phyloP scores from a whole-genome alignment of 1,284 basidiomycete genomes.

The Leccinum griseonigrum region DNA sequence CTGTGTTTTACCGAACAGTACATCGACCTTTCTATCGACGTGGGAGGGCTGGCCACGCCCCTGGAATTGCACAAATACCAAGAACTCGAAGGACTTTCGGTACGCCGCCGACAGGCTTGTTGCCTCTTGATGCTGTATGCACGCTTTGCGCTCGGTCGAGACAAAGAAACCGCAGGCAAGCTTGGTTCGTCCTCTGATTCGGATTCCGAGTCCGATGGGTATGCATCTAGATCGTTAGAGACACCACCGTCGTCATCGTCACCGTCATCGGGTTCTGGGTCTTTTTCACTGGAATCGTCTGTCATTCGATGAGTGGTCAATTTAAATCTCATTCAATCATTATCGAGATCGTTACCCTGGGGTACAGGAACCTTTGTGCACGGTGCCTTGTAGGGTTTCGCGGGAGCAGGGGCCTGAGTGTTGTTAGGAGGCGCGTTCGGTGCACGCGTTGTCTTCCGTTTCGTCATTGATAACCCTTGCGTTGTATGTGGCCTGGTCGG shows the following conservation, averaged over 20 bases:
- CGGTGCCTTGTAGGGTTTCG: conserved; percentile 14
- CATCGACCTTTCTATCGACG: conserved; percentile 24
- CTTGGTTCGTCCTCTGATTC: conserved; percentile 25
- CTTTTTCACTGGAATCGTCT: conserved; percentile 29
- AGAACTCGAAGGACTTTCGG: conserved; percentile 1
- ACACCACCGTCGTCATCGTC: conserved; percentile 16
- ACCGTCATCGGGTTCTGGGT: conserved; percentile 20
- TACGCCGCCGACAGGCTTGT: conserved; percentile 13
- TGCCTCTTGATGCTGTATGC: not conserved
- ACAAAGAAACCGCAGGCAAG: conserved; percentile 5
- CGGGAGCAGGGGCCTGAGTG: not conserved
- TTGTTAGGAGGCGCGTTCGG: conserved; percentile 12
- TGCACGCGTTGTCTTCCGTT: conserved; percentile 16
- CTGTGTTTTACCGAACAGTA: conserved; percentile 33
- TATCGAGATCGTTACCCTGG: conserved; percentile 25
- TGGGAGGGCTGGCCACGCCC: conserved; percentile 26
- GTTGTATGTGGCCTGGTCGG: conserved; percentile 17
- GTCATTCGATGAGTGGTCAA: conserved; percentile 10
- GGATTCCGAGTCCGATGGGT: conserved; percentile 31
- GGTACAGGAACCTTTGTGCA: conserved; percentile 12
- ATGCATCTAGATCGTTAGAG: conserved; percentile 32
- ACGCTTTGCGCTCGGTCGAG: conserved; percentile 14
- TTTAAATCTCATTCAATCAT: conserved; percentile 6
- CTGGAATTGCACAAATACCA: conserved; percentile 26
- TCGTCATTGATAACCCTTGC: conserved; percentile 16